Evolutionary conservation across 2,329 filamentous ascomycete genomes (phyloP), one percentile per base, ranked within the genome.

Genomic region (Alternaria triticimaculans): DNA sequence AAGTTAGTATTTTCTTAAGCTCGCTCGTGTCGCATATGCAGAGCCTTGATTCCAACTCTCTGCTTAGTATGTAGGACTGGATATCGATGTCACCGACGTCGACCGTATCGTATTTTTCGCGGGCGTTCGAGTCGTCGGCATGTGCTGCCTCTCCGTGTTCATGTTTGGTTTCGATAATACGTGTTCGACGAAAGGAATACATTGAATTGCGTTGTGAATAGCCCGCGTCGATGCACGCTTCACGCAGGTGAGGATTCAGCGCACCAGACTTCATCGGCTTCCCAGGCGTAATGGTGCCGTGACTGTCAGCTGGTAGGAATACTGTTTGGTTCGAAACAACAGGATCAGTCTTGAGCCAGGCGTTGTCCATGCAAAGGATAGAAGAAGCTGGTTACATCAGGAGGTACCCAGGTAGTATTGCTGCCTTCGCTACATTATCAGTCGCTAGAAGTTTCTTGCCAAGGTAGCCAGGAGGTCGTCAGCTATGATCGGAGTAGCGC

Each of bases 321-420:
- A 4, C 37, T 6, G n/a, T 9, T 41, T 11, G 9, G 8, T 18
- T 41, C 37, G 1, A 5, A 41, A 2, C 9, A 1, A 18, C 1
- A 9, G 0, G 1, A 6, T 41, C 5, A 18, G 3, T 41, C 37
- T 10, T 6, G n/a, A 41, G n/a, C 8, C 8, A 18, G n/a, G 0
- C 37, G 6, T 18, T 2, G n/a, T 41, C 8, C 37, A 2, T 41
- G 37, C 37, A n/a, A 18, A 41, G 37, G 0, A 5, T 11, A 18
- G 8, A 2, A 41, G 4, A 41, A 41, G n/a, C n/a, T 11, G 1
- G 0, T 41, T 3, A 18, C 5, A 18, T 0, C 37, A 2, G 0
- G 37, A 11, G 37, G 1, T 41, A 6, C 15, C 37, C 2, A 1
- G 4, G 15, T 41, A 41, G 15, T 1, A 41, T 41, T 6, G 37